Evolutionary conservation across 1,139 yeast genomes (phyloP).

Genomic region (Taphrina flavorubra): DNA sequence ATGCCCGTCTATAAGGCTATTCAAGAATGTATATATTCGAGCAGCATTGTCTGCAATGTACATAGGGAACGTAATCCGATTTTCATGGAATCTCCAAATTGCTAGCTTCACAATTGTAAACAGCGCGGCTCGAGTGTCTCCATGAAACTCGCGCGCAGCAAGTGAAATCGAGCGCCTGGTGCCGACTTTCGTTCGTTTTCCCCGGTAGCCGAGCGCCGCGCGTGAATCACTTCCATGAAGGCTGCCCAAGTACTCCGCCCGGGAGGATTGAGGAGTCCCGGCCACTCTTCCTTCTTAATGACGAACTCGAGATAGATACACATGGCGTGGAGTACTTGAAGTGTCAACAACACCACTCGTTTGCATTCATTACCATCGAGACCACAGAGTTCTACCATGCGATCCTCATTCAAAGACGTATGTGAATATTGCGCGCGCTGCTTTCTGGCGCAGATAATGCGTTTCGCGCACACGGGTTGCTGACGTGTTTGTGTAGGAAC

Average conservation of each 20-base stretch:
- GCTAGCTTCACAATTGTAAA: too few relatives aligned
- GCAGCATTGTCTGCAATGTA: constrained; percentile 1
- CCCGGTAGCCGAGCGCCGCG: constrained; percentile 7
- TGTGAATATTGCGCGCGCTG: constrained; percentile 7
- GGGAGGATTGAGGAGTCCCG: constrained; percentile 1
- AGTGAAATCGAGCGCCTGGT: too few relatives aligned
- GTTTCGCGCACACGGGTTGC: too few relatives aligned
- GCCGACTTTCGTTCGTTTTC: too few relatives aligned
- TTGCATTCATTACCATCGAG: background rate
- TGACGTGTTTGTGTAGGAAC: constrained; percentile 24
- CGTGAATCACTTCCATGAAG: background rate
- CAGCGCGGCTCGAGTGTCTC: too few relatives aligned
- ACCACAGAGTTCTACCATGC: constrained; percentile 6
- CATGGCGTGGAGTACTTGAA: constrained; percentile 4
- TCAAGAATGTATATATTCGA: background rate
- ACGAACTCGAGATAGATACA: background rate
- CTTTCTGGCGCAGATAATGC: constrained; percentile 1
- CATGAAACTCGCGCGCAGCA: too few relatives aligned
- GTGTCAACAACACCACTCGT: constrained; percentile 4
- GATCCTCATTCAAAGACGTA: constrained; percentile 40
- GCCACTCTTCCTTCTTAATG: background rate
- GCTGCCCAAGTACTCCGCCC: background rate
- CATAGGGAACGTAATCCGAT: background rate
- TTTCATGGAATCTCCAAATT: too few relatives aligned
- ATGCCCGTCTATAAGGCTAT: background rate